Percentiles rank a stretch among this genome's conserved stretches.
Evolutionary conservation across 306 rosid genomes (phyloP).

Genomic region (Malus asiatica): DNA sequence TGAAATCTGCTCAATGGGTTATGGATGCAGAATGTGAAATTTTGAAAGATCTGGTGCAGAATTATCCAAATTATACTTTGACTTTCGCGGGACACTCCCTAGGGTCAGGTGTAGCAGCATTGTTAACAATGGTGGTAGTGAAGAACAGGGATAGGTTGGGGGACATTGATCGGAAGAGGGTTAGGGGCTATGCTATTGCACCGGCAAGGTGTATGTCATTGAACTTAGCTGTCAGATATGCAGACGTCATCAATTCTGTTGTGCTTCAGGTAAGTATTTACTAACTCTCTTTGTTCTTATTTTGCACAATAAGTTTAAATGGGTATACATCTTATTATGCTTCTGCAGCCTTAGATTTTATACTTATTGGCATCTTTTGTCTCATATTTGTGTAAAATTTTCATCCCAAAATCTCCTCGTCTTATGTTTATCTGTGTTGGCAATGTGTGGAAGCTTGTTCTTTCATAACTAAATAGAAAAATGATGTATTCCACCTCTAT

Average conservation of each 20-base stretch:
- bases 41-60: conserved; percentile 53
- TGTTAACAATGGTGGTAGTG: conserved; percentile 67
- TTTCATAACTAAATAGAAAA: background rate
- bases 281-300: conserved; percentile 3
- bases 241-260: conserved; percentile 81
- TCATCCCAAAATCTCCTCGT: background rate
- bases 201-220: conserved; percentile 92
- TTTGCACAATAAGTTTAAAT: background rate
- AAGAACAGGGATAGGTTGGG: conserved; percentile 58
- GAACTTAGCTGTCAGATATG: conserved; percentile 87
- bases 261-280: conserved; percentile 75
- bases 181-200: conserved; percentile 84
- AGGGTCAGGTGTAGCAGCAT: conserved; percentile 83
- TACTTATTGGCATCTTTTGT: background rate
- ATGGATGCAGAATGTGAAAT: conserved; percentile 56
- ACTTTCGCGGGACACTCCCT: conserved; percentile 87
- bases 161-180: conserved; percentile 62
- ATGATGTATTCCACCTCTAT: background rate
- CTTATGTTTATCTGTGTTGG: background rate
- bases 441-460: background rate
- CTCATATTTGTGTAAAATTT: background rate
- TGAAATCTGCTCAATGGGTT: conserved; percentile 72
- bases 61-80: conserved; percentile 62
- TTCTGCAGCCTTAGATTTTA: background rate
- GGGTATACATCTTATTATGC: background rate